Base-by-base conservation (phyloP, 2,329 filamentous ascomycete species). In the Whalleya microplaca region DNA sequence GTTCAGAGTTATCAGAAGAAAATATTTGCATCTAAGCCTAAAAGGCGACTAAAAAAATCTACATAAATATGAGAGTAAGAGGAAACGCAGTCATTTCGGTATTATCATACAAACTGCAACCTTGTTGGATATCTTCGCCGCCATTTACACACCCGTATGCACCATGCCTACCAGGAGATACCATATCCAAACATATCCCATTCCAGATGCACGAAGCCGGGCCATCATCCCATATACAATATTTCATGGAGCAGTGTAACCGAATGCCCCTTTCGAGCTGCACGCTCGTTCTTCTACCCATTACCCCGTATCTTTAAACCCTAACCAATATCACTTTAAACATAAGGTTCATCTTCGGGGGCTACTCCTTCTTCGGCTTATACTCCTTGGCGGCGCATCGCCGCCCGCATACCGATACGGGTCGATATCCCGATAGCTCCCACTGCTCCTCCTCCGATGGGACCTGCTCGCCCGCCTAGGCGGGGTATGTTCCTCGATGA, bases 401-500 rank as follows among this genome's bases (percentile, higher is more conserved):
- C 69, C 69, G 0, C 69, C 70, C 2, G 64, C 66, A 52, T 65
- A 74, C 55, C 71, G 55, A 29, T 70, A 67, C 21, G 68, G 68
- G 41, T 73, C 69, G 19, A 72, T 69, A 44, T 76, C 67, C 43
- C 66, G 56, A 45, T 69, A 71, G 3, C 62, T 58, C n/a, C 56
- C 51, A 29, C 65, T 65, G 42, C 67, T 67, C 41, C 65, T 60
- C 18, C 60, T 56, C 44, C 61, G 59, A 40, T 64, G 64, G 41
- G 61, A 48, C 46, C 63, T 61, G 46, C 70, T 66, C 66, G 27
- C 64, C 55, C 66, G 60, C 37, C 66, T 62, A 23, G 72, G 68
- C 48, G 71, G 68, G 21, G 63, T 66, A 43, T 70, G 65, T 49
- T 75, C 73, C 63, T 75, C 73, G 37, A 73, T 62, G 9, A 76